Percentiles rank a stretch among this genome's conserved stretches.
These are phyloP conservation scores for Tilletia horrida DNA, from an alignment of 1,284 basidiomycete genomes.

Conservation along the genomic window DNA sequence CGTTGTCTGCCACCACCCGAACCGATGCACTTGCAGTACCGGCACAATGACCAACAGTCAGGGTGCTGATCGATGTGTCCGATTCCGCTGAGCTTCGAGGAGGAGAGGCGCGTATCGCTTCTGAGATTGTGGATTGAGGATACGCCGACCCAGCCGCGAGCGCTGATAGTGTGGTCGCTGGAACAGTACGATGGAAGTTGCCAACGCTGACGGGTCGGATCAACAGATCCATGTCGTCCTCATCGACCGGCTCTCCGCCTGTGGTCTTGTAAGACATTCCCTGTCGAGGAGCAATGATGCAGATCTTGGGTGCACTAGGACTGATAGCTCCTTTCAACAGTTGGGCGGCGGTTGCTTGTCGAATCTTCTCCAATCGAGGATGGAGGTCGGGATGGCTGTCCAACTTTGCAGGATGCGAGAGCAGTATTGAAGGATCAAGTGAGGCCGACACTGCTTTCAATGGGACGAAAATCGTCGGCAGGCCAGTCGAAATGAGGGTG, in stretches of 20 bases:
- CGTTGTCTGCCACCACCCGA: constrained; percentile 8
- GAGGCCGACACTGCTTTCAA: constrained; percentile 27
- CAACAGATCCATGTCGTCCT: constrained; percentile 36
- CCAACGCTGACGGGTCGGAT: constrained; percentile 37
- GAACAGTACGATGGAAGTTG: constrained; percentile 48
- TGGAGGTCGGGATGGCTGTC: constrained; percentile 35
- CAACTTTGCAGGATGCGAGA: constrained; percentile 31
- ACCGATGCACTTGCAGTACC: constrained; percentile 42
- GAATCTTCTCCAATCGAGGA: constrained; percentile 34
- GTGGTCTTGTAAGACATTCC: constrained; percentile 34
- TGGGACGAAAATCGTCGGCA: constrained; percentile 47
- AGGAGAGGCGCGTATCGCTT: constrained; percentile 19
- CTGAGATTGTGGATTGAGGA: constrained; percentile 31
- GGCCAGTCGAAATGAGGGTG: constrained; percentile 45
- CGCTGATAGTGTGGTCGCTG: constrained; percentile 47
- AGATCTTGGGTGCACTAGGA: constrained; percentile 50
- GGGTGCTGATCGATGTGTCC: constrained; percentile 21
- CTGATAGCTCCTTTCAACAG: constrained; percentile 22
- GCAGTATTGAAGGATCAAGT: constrained; percentile 23
- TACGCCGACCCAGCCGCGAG: constrained; percentile 34
- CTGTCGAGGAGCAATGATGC: constrained; percentile 41
- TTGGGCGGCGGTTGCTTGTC: constrained; percentile 27
- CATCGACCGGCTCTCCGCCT: constrained; percentile 25
- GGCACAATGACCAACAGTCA: constrained; percentile 50
- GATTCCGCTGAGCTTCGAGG: neutral